Evolutionary conservation across 352 stramenopile genomes (phyloP), one percentile per base, ranked within the genome.

Genomic region (Phytophthora megakarya): DNA sequence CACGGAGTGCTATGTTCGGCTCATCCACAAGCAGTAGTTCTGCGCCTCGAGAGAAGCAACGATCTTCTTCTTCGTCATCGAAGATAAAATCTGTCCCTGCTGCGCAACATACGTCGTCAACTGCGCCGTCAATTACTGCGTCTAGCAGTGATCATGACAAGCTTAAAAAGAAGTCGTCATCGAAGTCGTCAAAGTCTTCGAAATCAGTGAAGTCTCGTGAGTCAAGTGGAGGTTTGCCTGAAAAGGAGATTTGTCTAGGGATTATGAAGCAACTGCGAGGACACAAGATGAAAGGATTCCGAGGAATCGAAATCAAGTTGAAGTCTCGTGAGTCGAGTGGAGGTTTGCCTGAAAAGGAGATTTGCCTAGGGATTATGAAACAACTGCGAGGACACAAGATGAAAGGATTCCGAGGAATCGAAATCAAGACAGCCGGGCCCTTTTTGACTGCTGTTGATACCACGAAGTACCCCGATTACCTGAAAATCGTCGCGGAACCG

Each of bases 241-340:
- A 92, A 40, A 90, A 89, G 25, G 80, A 92, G 1, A 65, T 78
- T 7, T 93, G 82, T 39, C 28, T 88, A 37, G 69, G 71, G 9
- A 94, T 95, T 50, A 56, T 94, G 40, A 90, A 90, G 64, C 65
- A 81, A 3, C 50, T 95, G n/a, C 73, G 78, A 11, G 62, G 71
- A 23, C 87, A 94, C 84, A 94, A 92, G 64, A 95, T 95, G 87
- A 89, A 90, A 51, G 85, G 83, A 0, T 92, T 89, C 42, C 72
- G 81, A 26, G 87, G 84, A 11, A 78, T 94, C n/a, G 85, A 94
- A 44, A 92, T 95, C 46, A 67, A 80, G 56, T 70, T 63, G 4
- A 84, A 83, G 23, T 75, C 75, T 30, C 70, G 76, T 10, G 82
- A 86, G 21, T 70, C 60, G 1, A 49, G 52, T 35, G 49, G 58